These are phyloP conservation scores for Russula sp. DNA, from an alignment of 768 basidiomycete genomes.

Conservation along the genomic window DNA sequence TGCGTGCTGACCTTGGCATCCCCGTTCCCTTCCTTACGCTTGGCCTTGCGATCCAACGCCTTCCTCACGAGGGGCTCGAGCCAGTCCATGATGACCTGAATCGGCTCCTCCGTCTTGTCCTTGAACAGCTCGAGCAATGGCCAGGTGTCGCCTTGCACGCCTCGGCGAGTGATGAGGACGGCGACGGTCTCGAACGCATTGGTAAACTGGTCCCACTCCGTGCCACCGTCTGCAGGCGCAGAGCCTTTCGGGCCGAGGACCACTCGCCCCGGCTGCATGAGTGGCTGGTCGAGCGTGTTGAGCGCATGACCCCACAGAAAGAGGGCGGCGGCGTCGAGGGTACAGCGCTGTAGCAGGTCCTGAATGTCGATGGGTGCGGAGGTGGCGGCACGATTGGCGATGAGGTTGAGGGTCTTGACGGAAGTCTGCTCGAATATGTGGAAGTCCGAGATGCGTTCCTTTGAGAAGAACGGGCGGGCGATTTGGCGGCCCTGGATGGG, in stretches of 20 bases:
- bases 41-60: slow-evolving; percentile 14
- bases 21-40: slow-evolving; percentile 1
- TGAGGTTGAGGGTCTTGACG: slow-evolving; percentile 23
- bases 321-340: slow-evolving; percentile 47
- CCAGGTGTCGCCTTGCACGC: slow-evolving; percentile 19
- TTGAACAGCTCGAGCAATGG: slow-evolving; percentile 21
- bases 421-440: slow-evolving; percentile 30
- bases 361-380: slow-evolving; percentile 22
- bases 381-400: slow-evolving; percentile 3
- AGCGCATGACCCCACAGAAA: slow-evolving; percentile 44
- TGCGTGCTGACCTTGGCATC: slow-evolving; percentile 5
- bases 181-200: slow-evolving; percentile 17
- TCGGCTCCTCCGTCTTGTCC: slow-evolving; percentile 20
- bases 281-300: slow-evolving; percentile 30
- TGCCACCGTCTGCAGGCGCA: slow-evolving; percentile 10
- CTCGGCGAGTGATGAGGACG: slow-evolving; percentile 15
- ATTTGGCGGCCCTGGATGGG: slow-evolving; percentile 29
- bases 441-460: slow-evolving; percentile 32
- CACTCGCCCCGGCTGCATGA: slow-evolving; percentile 34
- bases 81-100: slow-evolving; percentile 11
- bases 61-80: slow-evolving; percentile 17
- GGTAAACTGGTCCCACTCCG: slow-evolving; percentile 18
- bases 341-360: slow-evolving; percentile 41
- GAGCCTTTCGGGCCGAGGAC: slow-evolving; percentile 21
- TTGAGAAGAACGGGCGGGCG: slow-evolving; percentile 33